Base-by-base conservation (phyloP, 2,329 filamentous ascomycete genomes). In the Diaporthe velutina region DNA sequence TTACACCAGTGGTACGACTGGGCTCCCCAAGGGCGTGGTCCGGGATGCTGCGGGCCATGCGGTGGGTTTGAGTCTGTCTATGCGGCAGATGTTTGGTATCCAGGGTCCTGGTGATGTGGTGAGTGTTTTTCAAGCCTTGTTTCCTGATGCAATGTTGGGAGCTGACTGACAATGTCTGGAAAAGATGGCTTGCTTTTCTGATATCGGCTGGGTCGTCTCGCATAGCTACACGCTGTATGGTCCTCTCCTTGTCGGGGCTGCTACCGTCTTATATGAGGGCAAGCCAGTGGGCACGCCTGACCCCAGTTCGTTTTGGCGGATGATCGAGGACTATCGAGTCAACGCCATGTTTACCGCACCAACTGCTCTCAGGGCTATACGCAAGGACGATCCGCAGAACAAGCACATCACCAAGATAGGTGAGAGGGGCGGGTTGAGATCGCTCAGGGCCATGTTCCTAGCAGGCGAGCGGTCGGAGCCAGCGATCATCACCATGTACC, bases 191-290 rank as follows among this genome's bases (percentile, higher is more conserved):
- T 82, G 81, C 74, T 83, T 83, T 66, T 85, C 83, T 19, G 96
- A 98, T 80, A 96, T 98, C 73, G 96, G 96, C 42, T 98, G 96
- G 96, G 95, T 96, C 0, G 94, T 97, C 0, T 94, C 94, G 0
- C 84, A 85, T 77, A 83, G 3, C 92, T 98, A 97, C 81, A 98
- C 98, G 77, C 87, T 98, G 17, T 98, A 98, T 80, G 96, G 91
- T 5, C 96, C 96, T 17, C 89, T 98, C 8, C 89, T 98, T 2
- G 91, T 93, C 0, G 96, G 96, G 7, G 95, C 96, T 2, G 93
- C 95, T 1, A 98, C 95, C 0, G 90, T 98, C 1, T 87, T 98
- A 0, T 98, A 95, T 82, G 96, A 98, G 84, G 96, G 96, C n/a
- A 98, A 98, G 78, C 96, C 96, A 0, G 88, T 98, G 17, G 95